Evolutionary conservation across 176 grass and related monocot genomes (phyloP).

Genomic region (Carex littledalei): DNA sequence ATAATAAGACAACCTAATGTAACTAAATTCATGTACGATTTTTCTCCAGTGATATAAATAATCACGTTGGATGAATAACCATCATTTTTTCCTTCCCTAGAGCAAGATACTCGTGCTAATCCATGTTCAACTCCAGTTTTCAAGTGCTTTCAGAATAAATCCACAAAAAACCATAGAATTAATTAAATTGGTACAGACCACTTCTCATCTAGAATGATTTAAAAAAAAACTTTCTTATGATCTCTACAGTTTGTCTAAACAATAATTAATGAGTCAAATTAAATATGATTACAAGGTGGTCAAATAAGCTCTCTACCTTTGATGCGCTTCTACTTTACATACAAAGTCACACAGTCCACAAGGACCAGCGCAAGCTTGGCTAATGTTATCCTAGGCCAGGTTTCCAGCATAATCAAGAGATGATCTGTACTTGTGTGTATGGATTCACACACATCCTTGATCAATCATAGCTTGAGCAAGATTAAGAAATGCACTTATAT

Average conservation of each 20-base stretch:
- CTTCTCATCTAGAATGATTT: neutral
- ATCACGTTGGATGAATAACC: neutral
- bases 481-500: conserved; percentile 86
- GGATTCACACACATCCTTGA: conserved; percentile 79
- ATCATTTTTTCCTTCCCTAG: neutral
- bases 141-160: neutral
- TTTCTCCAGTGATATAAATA: neutral
- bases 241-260: neutral
- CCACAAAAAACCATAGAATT: neutral
- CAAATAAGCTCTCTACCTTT: conserved; percentile 7
- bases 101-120: neutral
- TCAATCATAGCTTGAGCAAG: conserved; percentile 95
- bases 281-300: conserved; percentile 19
- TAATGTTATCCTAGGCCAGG: conserved; percentile 7
- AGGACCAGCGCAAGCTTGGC: neutral
- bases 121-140: neutral
- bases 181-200: neutral
- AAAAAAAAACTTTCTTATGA: neutral
- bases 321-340: conserved; percentile 5
- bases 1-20: neutral
- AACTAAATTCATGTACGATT: neutral
- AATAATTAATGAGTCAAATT: conserved; percentile 17
- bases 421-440: neutral
- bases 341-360: neutral
- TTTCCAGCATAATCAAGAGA: neutral